Evolutionary conservation across 2,329 filamentous ascomycete genomes (phyloP).

Genomic region (Sordariomycetes sp.): DNA sequence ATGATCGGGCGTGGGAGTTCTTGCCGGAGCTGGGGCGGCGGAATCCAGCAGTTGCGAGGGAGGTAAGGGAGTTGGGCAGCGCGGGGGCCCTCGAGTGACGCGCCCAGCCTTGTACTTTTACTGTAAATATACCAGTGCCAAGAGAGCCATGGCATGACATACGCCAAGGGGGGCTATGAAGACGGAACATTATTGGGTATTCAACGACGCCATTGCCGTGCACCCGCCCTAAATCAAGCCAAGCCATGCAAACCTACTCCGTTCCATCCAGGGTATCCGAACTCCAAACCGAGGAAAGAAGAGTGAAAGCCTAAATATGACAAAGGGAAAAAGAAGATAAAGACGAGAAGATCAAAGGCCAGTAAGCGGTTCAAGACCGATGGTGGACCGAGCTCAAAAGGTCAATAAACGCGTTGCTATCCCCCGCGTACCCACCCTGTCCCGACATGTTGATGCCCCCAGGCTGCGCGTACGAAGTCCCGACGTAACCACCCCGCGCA

Average conservation of each 20-base stretch:
- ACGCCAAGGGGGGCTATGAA: too few relatives aligned
- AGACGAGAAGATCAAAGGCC: background rate
- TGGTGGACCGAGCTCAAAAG: background rate
- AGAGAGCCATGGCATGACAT: background rate
- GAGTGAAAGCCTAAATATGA: background rate
- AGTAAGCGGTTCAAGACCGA: background rate
- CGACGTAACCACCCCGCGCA: background rate
- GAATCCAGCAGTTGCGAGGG: background rate
- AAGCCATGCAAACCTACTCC: background rate
- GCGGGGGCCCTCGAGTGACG: background rate
- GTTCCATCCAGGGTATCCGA: too few relatives aligned
- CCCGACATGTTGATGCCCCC: background rate
- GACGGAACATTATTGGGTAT: too few relatives aligned
- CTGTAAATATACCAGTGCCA: background rate
- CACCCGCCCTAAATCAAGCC: too few relatives aligned
- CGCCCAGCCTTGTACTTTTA: background rate
- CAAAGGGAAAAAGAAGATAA: background rate
- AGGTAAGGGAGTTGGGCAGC: background rate
- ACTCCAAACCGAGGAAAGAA: background rate
- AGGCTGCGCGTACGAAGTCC: background rate
- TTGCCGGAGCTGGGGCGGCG: background rate
- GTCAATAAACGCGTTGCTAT: conserved; percentile 3
- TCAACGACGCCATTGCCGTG: too few relatives aligned
- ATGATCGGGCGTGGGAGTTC: conserved; percentile 1
- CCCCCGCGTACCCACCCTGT: background rate